Base-by-base conservation (phyloP, 495 filamentous ascomycete genomes). In the Neurospora cerealis region DNA sequence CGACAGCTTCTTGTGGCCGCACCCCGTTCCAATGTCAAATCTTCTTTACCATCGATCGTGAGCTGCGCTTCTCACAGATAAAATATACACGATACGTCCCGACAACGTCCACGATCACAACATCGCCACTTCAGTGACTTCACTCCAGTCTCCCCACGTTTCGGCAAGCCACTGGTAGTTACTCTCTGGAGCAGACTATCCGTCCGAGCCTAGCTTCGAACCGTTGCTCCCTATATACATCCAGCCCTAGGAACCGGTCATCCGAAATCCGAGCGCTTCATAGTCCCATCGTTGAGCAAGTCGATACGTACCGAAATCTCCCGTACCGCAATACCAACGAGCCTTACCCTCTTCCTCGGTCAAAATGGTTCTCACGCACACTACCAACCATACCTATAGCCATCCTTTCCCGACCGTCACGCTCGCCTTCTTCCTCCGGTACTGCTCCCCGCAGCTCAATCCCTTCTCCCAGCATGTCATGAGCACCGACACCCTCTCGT, bases 341-440 rank as follows among this genome's bases (percentile, higher is more conserved):
- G 28, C 54, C 24, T 34, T 2, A 36, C 3, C 54, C 24, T 66
- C 10, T 66, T 19, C 54, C 36, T 37, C n/a, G 6, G 34, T 39
- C 77, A 83, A 76, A 11, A 86, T 87, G 85, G 85, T 87, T 71
- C 85, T 87, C 80, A 86, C 82, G 3, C 85, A 96, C 86, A 93
- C 95, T 80, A 93, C 90, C 80, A 88, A 88, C 80, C 96, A 93
- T 82, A 91, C 89, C 83, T 98, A 98, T 85, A 90, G 93, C 82
- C 97, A 97, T 83, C 90, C 93, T 77, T 96, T 96, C 83, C 91
- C 94, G 74, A 85, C 86, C 76, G 96, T 99, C 48, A 95, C 94
- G 10, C 91, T 99, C 75, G 96, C 96, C 83, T 99, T 97, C 88
- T 98, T 98, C 87, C 93, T 99, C 70, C 95, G 96, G 46, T 99